phyloP scores from a whole-genome alignment of 1,284 basidiomycete genomes.

The Lignosus rhinocerotis region DNA sequence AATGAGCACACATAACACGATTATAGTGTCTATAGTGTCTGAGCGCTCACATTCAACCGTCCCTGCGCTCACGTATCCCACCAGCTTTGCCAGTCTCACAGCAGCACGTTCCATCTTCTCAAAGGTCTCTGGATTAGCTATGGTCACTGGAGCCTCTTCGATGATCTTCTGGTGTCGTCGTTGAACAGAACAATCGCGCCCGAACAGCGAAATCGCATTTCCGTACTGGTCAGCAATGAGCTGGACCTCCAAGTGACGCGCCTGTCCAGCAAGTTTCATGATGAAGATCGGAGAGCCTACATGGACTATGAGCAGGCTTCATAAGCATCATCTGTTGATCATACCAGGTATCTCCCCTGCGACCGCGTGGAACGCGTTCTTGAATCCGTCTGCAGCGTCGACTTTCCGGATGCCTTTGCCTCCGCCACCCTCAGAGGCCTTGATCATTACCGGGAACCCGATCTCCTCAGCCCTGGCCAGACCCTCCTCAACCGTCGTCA shows the following conservation, averaged over 20 bases:
- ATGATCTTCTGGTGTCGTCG: constrained; percentile 99
- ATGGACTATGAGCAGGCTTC: constrained; percentile 10
- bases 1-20: not conserved
- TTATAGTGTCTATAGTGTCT: not conserved
- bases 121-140: constrained; percentile 88
- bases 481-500: constrained; percentile 89
- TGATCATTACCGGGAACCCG: constrained; percentile 99
- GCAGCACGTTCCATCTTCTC: constrained; percentile 99
- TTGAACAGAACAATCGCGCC: constrained; percentile 99
- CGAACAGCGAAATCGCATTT: constrained; percentile 98
- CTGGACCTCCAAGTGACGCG: constrained; percentile 98
- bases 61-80: constrained; percentile 98
- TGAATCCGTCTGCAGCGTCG: constrained; percentile 83
- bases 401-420: constrained; percentile 99
- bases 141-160: constrained; percentile 98
- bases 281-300: constrained; percentile 98
- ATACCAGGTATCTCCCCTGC: constrained; percentile 94
- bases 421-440: constrained; percentile 98
- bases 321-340: constrained; percentile 11
- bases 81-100: constrained; percentile 95
- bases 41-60: constrained; percentile 86
- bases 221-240: constrained; percentile 99
- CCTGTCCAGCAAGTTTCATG: constrained; percentile 98
- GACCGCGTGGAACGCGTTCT: constrained; percentile 92
- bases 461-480: constrained; percentile 84